Conservation (phyloP, 108 stramenopile genomes). For the Cyclotella atomus region DNA sequence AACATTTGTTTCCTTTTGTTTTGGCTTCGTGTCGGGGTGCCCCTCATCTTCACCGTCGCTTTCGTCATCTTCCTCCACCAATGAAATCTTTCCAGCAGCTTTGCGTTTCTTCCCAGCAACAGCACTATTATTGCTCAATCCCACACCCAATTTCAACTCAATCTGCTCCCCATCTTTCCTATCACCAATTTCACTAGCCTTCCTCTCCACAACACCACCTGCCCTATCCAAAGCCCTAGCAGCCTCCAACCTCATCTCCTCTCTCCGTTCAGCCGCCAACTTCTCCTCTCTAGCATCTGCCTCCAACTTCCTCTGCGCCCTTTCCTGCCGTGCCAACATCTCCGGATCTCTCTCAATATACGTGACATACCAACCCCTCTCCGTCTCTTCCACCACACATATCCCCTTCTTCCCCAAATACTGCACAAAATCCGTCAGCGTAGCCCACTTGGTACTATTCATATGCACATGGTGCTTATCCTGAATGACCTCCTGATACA, state of each 20-base stretch:
- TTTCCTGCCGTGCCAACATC: conserved; percentile 57
- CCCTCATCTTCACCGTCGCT: conserved; percentile 38
- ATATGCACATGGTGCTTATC: conserved; percentile 98
- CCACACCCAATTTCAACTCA: conserved; percentile 42
- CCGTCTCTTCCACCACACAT: conserved; percentile 95
- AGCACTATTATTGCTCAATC: background rate
- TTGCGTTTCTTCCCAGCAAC: conserved; percentile 27
- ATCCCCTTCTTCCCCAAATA: conserved; percentile 95
- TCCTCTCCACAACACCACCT: conserved; percentile 56
- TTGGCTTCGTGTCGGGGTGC: background rate
- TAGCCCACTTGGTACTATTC: conserved; percentile 98
- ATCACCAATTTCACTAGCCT: conserved; percentile 63
- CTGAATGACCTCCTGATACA: conserved; percentile 98
- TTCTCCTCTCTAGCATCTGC: conserved; percentile 68
- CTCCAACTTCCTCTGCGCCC: conserved; percentile 49
- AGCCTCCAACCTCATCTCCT: conserved; percentile 74
- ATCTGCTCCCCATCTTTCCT: conserved; percentile 28
- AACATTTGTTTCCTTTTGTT: background rate
- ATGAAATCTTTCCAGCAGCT: conserved; percentile 26
- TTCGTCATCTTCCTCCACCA: conserved; percentile 54
- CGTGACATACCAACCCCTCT: conserved; percentile 96
- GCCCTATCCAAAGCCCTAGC: conserved; percentile 76
- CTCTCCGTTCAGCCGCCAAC: conserved; percentile 54
- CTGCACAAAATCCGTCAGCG: conserved; percentile 94
- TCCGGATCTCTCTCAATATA: conserved; percentile 94